These are phyloP conservation scores for Dittrichia graveolens DNA, from an alignment of 129 eudicot species.

Conservation along the genomic window DNA sequence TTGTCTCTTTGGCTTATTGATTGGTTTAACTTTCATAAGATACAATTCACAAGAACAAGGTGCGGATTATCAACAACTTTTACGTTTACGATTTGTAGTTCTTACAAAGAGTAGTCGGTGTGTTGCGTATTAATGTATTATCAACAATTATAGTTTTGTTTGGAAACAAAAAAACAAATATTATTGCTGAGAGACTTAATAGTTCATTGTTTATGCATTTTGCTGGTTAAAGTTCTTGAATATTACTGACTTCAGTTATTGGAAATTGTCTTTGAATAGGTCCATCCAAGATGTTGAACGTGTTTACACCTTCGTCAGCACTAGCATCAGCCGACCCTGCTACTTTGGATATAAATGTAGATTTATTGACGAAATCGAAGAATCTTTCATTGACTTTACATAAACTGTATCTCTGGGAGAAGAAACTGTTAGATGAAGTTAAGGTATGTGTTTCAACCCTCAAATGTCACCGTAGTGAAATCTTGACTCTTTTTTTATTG, in stretches of 20 bases:
- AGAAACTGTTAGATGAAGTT: slow-evolving; percentile 89
- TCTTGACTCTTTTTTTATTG: background rate
- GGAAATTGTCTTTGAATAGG: slow-evolving; percentile 39
- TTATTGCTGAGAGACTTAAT: background rate
- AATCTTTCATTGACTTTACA: slow-evolving; percentile 84
- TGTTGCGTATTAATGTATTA: background rate
- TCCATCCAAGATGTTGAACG: slow-evolving; percentile 82
- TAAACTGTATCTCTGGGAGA: slow-evolving; percentile 91
- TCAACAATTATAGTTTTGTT: background rate
- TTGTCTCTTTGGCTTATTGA: too few relatives aligned
- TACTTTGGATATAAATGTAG: slow-evolving; percentile 46
- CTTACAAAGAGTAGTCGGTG: too few relatives aligned
- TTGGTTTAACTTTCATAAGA: background rate
- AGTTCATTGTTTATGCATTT: background rate
- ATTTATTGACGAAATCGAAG: slow-evolving; percentile 49
- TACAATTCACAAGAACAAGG: background rate
- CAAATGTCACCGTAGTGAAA: background rate
- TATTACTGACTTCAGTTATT: slow-evolving; percentile 17
- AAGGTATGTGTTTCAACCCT: slow-evolving; percentile 52
- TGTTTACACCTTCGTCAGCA: slow-evolving; percentile 55
- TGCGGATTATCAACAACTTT: too few relatives aligned
- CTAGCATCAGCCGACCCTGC: slow-evolving; percentile 50
- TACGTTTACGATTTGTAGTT: too few relatives aligned
- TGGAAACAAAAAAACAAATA: background rate
- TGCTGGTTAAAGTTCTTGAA: background rate